phyloP scores from a whole-genome alignment of 1,284 basidiomycete species.

The Papiliotrema nemorosa region DNA sequence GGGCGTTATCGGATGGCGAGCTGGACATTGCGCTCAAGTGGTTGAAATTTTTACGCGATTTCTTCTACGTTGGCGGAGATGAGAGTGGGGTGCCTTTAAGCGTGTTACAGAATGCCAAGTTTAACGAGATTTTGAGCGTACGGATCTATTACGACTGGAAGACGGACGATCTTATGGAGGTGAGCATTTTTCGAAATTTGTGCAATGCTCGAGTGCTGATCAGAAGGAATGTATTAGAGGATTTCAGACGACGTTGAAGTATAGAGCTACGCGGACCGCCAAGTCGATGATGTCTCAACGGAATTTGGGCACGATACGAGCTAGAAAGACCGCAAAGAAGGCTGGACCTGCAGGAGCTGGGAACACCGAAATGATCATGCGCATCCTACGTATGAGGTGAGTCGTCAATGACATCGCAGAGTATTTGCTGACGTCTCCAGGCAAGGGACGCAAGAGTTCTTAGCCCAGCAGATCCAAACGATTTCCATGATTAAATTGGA shows the following conservation, averaged over 20 bases:
- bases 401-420: conserved; percentile 33
- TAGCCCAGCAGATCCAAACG: conserved; percentile 68
- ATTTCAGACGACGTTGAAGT: conserved; percentile 66
- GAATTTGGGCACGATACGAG: conserved; percentile 93
- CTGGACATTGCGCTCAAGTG: conserved; percentile 98
- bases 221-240: conserved; percentile 78
- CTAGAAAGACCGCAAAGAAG: conserved; percentile 88
- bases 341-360: conserved; percentile 63
- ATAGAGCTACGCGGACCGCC: conserved; percentile 72
- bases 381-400: conserved; percentile 88
- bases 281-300: conserved; percentile 81
- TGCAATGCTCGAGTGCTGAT: background rate
- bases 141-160: conserved; percentile 91
- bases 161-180: conserved; percentile 87
- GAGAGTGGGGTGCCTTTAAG: conserved; percentile 78
- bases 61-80: conserved; percentile 92
- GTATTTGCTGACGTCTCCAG: conserved; percentile 9
- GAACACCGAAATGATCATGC: conserved; percentile 81
- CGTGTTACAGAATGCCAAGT: conserved; percentile 91
- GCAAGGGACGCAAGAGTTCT: conserved; percentile 74
- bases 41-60: conserved; percentile 93
- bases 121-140: conserved; percentile 84
- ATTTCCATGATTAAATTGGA: conserved; percentile 39
- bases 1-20: conserved; percentile 86
- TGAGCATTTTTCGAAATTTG: conserved; percentile 16